A percentile compares a stretch with the other conserved stretches of the same genome.
Evolutionary conservation across 768 basidiomycete species (phyloP).

Genomic region (Suillus discolor): DNA sequence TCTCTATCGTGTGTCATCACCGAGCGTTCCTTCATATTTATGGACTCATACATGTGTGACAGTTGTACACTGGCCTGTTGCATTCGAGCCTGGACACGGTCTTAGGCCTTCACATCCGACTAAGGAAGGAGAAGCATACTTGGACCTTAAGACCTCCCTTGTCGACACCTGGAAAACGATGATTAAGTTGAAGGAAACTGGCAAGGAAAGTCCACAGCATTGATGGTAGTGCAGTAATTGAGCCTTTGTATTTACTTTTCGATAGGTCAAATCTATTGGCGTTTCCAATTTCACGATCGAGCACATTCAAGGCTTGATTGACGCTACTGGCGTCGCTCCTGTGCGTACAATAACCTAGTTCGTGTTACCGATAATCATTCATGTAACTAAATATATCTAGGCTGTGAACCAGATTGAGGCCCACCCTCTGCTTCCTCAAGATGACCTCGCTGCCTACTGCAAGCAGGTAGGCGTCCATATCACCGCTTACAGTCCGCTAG

Average conservation of each 20-base stretch:
- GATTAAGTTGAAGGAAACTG: constrained; percentile 64
- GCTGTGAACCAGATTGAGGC: constrained; percentile 80
- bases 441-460: constrained; percentile 71
- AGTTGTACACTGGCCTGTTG: constrained; percentile 84
- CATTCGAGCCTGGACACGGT: constrained; percentile 61
- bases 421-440: constrained; percentile 79
- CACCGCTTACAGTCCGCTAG: constrained; percentile 74
- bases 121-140: constrained; percentile 46
- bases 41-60: neutral
- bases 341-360: constrained; percentile 36
- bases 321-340: constrained; percentile 73
- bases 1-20: constrained; percentile 61
- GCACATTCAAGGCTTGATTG: constrained; percentile 66
- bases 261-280: constrained; percentile 67
- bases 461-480: constrained; percentile 71
- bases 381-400: constrained; percentile 28
- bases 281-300: constrained; percentile 81
- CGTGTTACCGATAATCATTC: constrained; percentile 6
- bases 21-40: neutral
- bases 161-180: constrained; percentile 85
- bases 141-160: constrained; percentile 61
- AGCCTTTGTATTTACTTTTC: constrained; percentile 1
- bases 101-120: constrained; percentile 55
- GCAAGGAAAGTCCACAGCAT: constrained; percentile 49
- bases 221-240: neutral